Evolutionary conservation across 2,329 filamentous ascomycete species (phyloP), one percentile per base, ranked within the genome.

Genomic region (Aspergillus calidoustus): DNA sequence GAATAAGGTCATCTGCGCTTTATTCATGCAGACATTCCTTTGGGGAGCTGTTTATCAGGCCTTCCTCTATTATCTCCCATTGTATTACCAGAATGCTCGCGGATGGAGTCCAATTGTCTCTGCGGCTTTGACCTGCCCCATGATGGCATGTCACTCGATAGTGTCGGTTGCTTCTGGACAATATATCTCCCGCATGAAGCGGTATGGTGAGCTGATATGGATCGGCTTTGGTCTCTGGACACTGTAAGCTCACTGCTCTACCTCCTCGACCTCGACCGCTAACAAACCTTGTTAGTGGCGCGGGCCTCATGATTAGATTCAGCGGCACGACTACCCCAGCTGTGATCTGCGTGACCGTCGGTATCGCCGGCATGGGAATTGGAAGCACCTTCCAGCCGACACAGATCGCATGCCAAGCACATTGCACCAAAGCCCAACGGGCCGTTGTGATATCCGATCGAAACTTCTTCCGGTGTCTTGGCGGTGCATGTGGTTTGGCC

Each of bases 401-500:
- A 0, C 76, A 89, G 0, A 80, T 88, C 5, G 87, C 86, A 1
- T 71, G 85, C 15, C 86, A 88, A 69, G 84, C 85, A 0, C 85
- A 88, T 70, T 83, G 80, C 25, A 77, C 80, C 0, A 86, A 86
- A 69, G 74, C 81, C 0, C 83, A 88, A 47, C 81, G 87, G 19
- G 87, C 87, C 1, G 83, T 89, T 1, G 82, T 88, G 19, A 89
- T 88, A 38, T 86, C 84, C 2, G 83, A 84, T 54, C 80, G 87
- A 1, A 89, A 89, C 66, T 89, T 89, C 69, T 80, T 88, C 62
- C 82, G 87, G 7, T 84, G 82, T 52, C 76, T 86, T 4, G 87
- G 87, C 9, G 87, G 86, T 28, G 79, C 86, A 1, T 79, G 82
- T 13, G 86, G 87, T 0, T 79, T 89, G 0, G 86, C 85, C 0